Conservation (phyloP, 495 filamentous ascomycete species). For the Elaphomyces granulatus region DNA sequence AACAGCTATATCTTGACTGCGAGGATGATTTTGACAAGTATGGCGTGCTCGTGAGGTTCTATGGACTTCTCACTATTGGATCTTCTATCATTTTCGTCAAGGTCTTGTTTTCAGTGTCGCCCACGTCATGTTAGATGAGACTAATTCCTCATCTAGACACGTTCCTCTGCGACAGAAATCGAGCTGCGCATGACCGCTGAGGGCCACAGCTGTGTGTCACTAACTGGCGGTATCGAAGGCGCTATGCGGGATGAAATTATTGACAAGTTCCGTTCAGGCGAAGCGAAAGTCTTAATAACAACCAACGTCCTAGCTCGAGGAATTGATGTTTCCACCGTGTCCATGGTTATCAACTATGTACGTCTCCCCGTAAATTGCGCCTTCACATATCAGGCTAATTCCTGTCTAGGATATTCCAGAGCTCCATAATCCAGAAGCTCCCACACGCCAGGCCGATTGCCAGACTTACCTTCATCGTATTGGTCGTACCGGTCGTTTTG, state of each 20-base stretch:
- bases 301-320: conserved; percentile 96
- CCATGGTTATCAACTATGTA: conserved; percentile 93
- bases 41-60: conserved; percentile 72
- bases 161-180: conserved; percentile 66
- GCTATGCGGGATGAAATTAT: conserved; percentile 71
- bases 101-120: conserved; percentile 34
- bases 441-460: conserved; percentile 45
- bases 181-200: conserved; percentile 72
- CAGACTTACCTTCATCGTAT: conserved; percentile 98
- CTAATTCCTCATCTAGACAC: conserved; percentile 39
- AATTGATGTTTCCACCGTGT: conserved; percentile 93
- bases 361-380: conserved; percentile 38
- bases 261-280: conserved; percentile 70
- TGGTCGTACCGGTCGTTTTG: conserved; percentile 92
- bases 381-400: background rate
- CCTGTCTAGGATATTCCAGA: conserved; percentile 42
- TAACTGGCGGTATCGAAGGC: conserved; percentile 79
- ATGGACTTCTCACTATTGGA: conserved; percentile 86
- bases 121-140: too few relatives aligned
- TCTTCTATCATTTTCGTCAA: conserved; percentile 96
- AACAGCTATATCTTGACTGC: conserved; percentile 93
- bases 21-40: conserved; percentile 70
- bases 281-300: conserved; percentile 93
- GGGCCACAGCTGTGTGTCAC: conserved; percentile 76
- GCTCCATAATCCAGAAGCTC: conserved; percentile 9